Conservation (phyloP, 257 asterid species). For the Ajuga chamaepitys region DNA sequence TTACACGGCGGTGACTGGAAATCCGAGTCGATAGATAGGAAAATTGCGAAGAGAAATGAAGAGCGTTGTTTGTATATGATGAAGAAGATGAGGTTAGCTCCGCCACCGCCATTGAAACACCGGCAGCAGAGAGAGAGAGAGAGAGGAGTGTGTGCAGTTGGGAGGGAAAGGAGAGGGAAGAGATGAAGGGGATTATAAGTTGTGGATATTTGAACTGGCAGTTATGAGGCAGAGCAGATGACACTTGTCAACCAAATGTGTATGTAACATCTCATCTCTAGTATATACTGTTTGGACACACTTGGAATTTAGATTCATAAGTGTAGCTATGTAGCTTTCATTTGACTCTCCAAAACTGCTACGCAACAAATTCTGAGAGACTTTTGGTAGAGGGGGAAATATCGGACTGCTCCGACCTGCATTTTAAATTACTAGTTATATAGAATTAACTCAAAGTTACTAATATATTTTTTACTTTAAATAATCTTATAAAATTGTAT, state of each 20-base stretch:
- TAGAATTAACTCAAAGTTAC: no score
- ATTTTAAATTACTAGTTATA: no score
- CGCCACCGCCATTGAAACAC: conserved; percentile 58
- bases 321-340: no score
- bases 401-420: no score
- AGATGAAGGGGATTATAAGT: neutral
- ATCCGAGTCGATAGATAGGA: conserved; percentile 41
- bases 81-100: conserved; percentile 54
- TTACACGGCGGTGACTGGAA: conserved; percentile 27
- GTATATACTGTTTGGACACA: conserved; percentile 7
- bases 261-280: conserved; percentile 13
- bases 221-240: conserved; percentile 57
- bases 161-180: conserved; percentile 7
- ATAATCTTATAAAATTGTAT: no score
- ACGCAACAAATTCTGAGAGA: no score
- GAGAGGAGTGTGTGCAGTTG: neutral
- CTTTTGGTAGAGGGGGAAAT: no score
- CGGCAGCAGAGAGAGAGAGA: conserved; percentile 18
- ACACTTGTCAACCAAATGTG: conserved; percentile 42
- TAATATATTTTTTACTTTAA: no score
- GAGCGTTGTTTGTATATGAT: conserved; percentile 20
- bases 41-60: conserved; percentile 41
- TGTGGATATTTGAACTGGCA: conserved; percentile 29
- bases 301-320: neutral
- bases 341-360: no score